Evolutionary conservation across 257 asterid genomes (phyloP).

Genomic region (Nicotiana knightiana): DNA sequence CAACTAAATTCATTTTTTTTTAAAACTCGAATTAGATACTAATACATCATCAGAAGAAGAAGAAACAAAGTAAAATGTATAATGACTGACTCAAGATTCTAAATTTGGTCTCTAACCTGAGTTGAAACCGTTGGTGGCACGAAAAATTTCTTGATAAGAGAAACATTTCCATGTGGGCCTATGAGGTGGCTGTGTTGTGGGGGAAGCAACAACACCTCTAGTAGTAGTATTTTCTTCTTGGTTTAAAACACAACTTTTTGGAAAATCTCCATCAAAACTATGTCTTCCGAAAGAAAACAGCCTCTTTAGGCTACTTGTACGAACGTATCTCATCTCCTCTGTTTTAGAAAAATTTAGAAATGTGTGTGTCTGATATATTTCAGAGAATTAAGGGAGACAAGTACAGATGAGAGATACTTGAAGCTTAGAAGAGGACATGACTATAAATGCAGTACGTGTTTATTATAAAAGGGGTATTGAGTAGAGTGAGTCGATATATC

Average conservation of each 20-base stretch:
- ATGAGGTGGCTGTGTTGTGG: slow-evolving; percentile 24
- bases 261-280: slow-evolving; percentile 31
- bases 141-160: slow-evolving; percentile 56
- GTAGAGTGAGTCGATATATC: background rate
- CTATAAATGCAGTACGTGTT: background rate
- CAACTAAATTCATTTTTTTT: too few relatives aligned
- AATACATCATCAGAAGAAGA: too few relatives aligned
- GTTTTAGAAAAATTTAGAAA: background rate
- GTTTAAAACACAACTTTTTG: slow-evolving; percentile 19
- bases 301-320: slow-evolving; percentile 53
- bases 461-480: background rate
- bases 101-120: slow-evolving; percentile 30
- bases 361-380: background rate
- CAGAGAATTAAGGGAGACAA: background rate
- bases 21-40: too few relatives aligned
- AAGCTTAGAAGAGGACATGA: background rate
- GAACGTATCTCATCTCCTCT: slow-evolving; percentile 47
- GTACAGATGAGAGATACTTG: background rate
- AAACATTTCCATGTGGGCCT: slow-evolving; percentile 93
- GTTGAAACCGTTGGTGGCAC: slow-evolving; percentile 73
- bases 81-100: too few relatives aligned
- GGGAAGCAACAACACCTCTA: background rate
- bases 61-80: background rate
- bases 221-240: slow-evolving; percentile 11
- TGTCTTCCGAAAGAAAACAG: slow-evolving; percentile 50